Percentiles rank a stretch among this genome's conserved stretches.
Evolutionary conservation across 306 rosid species (phyloP).

Genomic region (Cicer pinnatifidum): DNA sequence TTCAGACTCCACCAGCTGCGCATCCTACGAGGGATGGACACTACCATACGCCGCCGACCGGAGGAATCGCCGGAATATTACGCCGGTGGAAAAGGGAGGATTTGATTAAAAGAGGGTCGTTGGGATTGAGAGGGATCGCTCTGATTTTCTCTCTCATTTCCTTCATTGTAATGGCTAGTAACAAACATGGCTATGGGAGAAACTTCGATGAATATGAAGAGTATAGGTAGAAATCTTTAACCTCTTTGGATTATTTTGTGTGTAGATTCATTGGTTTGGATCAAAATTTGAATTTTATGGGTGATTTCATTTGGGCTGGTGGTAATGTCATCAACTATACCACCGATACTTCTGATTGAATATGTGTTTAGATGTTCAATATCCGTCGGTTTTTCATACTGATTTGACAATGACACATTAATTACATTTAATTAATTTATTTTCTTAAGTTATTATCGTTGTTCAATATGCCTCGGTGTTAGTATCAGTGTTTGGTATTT

Average conservation of each 20-base stretch:
- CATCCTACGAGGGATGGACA: conserved; percentile 16
- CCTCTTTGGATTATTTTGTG: conserved; percentile 15
- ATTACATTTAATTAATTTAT: too few relatives aligned
- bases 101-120: conserved; percentile 57
- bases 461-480: too few relatives aligned
- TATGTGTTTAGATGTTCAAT: too few relatives aligned
- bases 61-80: conserved; percentile 49
- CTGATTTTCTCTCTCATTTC: conserved; percentile 65
- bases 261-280: conserved; percentile 27
- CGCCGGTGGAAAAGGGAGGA: conserved; percentile 72
- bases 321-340: neutral
- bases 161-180: conserved; percentile 64
- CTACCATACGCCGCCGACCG: conserved; percentile 34
- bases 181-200: conserved; percentile 67
- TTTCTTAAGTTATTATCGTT: too few relatives aligned
- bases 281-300: conserved; percentile 13
- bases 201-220: conserved; percentile 69
- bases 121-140: conserved; percentile 61
- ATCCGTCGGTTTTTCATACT: too few relatives aligned
- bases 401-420: too few relatives aligned
- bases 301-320: conserved; percentile 3
- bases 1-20: conserved; percentile 42
- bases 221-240: conserved; percentile 49
- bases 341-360: too few relatives aligned
- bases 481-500: too few relatives aligned